These are phyloP conservation scores for Fragaria nilgerrensis DNA, from an alignment of 306 rosid genomes.

Conservation along the genomic window DNA sequence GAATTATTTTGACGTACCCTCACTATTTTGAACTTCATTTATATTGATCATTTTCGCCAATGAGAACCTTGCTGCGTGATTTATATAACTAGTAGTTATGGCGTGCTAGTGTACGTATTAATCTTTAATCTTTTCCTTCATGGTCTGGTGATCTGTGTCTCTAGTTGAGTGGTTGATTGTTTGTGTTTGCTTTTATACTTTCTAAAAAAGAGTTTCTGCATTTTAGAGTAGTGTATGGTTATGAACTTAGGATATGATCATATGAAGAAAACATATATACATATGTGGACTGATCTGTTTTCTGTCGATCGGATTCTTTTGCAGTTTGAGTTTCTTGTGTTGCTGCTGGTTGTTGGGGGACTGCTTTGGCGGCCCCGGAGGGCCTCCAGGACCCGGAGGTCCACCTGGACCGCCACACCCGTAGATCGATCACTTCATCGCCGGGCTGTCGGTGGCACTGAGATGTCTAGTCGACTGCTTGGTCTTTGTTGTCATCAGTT, in stretches of 20 bases:
- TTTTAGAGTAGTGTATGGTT: no score
- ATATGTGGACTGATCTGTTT: background rate
- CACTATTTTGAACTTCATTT: background rate
- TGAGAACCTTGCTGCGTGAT: no score
- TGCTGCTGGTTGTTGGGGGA: slow-evolving; percentile 58
- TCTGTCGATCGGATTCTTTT: background rate
- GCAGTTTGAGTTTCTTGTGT: slow-evolving; percentile 47
- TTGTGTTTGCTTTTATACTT: background rate
- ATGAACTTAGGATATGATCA: no score
- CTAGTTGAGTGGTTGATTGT: background rate
- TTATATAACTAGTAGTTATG: no score
- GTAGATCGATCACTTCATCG: background rate
- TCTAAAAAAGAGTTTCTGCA: no score
- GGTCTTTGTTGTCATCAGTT: background rate
- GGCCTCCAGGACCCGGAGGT: slow-evolving; percentile 7
- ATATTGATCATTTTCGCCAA: no score
- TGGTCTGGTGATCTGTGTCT: background rate
- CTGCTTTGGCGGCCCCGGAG: slow-evolving; percentile 49
- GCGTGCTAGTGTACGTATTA: background rate
- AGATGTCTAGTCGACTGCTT: background rate
- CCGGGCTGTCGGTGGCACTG: background rate
- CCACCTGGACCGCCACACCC: slow-evolving; percentile 12
- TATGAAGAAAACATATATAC: background rate
- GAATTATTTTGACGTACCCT: background rate
- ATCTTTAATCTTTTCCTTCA: background rate